Conservation (phyloP, 73 alveolate genomes). For the Blepharisma japonicum region DNA sequence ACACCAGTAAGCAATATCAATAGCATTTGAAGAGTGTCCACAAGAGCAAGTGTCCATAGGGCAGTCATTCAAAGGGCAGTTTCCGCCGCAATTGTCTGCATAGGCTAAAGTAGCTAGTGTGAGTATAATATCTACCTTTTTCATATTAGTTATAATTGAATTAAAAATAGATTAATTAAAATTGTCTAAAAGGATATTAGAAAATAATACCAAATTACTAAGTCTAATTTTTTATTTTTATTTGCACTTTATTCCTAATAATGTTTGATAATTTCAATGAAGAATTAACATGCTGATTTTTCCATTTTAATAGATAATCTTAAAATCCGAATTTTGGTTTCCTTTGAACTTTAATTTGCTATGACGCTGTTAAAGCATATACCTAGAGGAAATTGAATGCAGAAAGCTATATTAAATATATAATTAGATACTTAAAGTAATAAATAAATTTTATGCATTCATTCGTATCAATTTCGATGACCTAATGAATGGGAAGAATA, state of each 20-base stretch:
- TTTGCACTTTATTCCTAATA: background rate
- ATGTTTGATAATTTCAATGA: background rate
- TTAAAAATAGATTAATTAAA: background rate
- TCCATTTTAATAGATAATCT: too few species aligned
- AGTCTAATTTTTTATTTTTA: background rate
- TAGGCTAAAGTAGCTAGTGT: background rate
- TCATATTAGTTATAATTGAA: background rate
- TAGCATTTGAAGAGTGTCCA: constrained; percentile 24
- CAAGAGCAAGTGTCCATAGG: constrained; percentile 32
- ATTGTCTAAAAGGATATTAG: background rate
- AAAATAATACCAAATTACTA: background rate
- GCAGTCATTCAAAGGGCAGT: constrained; percentile 54
- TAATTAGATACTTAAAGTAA: too few species aligned
- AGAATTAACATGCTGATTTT: too few species aligned
- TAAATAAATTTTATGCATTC: too few species aligned
- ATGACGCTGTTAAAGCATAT: too few species aligned
- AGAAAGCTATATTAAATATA: too few species aligned
- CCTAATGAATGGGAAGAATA: too few species aligned
- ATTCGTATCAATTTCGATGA: too few species aligned
- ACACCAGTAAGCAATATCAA: constrained; percentile 42
- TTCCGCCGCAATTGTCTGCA: constrained; percentile 56
- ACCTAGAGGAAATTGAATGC: too few species aligned
- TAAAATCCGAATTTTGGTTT: too few species aligned
- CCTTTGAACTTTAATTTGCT: too few species aligned
- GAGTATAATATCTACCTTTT: background rate